A percentile compares a stretch with the other conserved stretches of the same genome.
phyloP scores from a whole-genome alignment of 139 green algal species.

The Edaphochlamys debaryana region DNA sequence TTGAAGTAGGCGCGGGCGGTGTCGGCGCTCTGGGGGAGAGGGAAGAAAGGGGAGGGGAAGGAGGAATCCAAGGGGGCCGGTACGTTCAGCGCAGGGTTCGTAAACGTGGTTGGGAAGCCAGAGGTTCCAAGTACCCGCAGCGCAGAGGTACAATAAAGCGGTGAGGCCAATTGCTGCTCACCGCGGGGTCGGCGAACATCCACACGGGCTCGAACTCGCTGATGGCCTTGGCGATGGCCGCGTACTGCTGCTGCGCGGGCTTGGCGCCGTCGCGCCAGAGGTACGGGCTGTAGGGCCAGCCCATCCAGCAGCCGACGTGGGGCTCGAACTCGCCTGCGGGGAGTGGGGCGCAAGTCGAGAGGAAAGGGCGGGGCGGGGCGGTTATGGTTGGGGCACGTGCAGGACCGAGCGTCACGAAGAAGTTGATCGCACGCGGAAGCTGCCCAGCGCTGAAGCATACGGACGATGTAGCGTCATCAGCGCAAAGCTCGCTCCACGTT shows the following conservation, averaged over 20 bases:
- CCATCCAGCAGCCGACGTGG: conserved; percentile 7
- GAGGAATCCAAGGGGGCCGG: no score
- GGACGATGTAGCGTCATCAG: no score
- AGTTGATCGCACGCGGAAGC: no score
- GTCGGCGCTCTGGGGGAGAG: background rate
- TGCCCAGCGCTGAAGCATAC: no score
- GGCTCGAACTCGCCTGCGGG: conserved; percentile 8
- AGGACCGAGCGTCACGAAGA: no score
- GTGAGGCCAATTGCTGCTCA: conserved; percentile 22
- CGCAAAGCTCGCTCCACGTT: no score
- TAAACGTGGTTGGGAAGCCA: no score
- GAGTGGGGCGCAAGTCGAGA: background rate
- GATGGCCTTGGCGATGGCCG: conserved; percentile 65
- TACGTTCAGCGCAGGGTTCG: no score
- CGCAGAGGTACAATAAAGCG: no score
- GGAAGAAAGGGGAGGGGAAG: no score
- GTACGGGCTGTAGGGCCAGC: conserved; percentile 43
- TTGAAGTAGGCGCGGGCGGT: conserved; percentile 38
- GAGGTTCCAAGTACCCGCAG: no score
- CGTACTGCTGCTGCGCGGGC: conserved; percentile 71
- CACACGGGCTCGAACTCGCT: conserved; percentile 66
- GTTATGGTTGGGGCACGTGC: background rate
- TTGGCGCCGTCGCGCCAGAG: conserved; percentile 67
- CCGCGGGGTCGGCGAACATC: conserved; percentile 67
- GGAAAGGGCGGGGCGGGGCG: background rate